A percentile compares a stretch with the other conserved stretches of the same genome.
phyloP scores from a whole-genome alignment of 768 basidiomycete species.

The Amylocystis lapponica region DNA sequence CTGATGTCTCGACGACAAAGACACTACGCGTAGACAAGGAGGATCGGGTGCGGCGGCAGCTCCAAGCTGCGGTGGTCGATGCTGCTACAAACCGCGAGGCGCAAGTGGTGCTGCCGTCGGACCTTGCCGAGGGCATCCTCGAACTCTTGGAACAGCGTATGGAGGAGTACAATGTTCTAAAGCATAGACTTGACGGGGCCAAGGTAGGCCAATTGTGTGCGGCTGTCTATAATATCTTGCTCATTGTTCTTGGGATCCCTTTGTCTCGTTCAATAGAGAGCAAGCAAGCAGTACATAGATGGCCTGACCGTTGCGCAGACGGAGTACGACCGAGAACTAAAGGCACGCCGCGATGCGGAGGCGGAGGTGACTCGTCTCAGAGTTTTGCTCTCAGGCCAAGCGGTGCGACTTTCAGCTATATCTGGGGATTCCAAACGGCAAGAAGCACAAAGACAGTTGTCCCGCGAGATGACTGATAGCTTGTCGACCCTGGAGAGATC shows the following conservation, averaged over 20 bases:
- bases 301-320: slow-evolving; percentile 89
- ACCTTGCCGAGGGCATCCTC: slow-evolving; percentile 66
- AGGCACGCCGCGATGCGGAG: slow-evolving; percentile 84
- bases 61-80: slow-evolving; percentile 58
- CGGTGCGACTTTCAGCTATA: slow-evolving; percentile 78
- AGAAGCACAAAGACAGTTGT: slow-evolving; percentile 70
- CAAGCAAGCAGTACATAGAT: slow-evolving; percentile 88
- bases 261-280: slow-evolving; percentile 51
- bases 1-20: slow-evolving; percentile 27
- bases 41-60: slow-evolving; percentile 41
- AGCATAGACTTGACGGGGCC: slow-evolving; percentile 75
- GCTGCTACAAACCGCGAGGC: slow-evolving; percentile 53
- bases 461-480: slow-evolving; percentile 71
- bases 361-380: slow-evolving; percentile 84
- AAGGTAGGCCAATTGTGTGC: slow-evolving; percentile 53
- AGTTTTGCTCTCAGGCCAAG: slow-evolving; percentile 85
- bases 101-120: slow-evolving; percentile 67
- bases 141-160: slow-evolving; percentile 58
- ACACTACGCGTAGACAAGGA: slow-evolving; percentile 31
- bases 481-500: slow-evolving; percentile 79
- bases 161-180: slow-evolving; percentile 57
- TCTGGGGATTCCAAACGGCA: slow-evolving; percentile 72
- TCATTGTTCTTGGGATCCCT: background rate
- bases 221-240: slow-evolving; percentile 5
- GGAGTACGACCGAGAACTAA: slow-evolving; percentile 90